Conservation (phyloP, 2,329 filamentous ascomycete genomes). For the Penicillium fuscoglaucum region DNA sequence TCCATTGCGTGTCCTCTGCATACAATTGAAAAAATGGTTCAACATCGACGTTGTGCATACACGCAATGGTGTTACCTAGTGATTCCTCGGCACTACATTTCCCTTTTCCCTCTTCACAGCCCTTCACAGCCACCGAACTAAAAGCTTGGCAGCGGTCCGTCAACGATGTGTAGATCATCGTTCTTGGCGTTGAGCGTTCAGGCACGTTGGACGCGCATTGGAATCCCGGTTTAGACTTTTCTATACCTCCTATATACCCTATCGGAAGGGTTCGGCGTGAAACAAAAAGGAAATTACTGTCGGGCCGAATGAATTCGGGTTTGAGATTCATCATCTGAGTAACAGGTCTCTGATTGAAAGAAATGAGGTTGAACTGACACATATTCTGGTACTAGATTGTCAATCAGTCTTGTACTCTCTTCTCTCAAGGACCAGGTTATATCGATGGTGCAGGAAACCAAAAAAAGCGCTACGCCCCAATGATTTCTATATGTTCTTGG, state of each 20-base stretch:
- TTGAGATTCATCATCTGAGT: constrained; percentile 17
- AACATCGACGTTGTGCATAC: background rate
- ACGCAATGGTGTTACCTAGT: constrained; percentile 9
- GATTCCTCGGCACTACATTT: background rate
- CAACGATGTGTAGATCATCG: constrained; percentile 31
- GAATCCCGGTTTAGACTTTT: constrained; percentile 4
- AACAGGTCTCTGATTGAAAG: constrained; percentile 3
- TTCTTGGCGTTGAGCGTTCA: constrained; percentile 26
- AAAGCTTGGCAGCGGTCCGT: constrained; percentile 37
- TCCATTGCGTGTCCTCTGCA: background rate
- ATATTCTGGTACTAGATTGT: background rate
- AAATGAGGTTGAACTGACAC: background rate
- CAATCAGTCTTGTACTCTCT: constrained; percentile 5
- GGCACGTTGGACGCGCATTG: constrained; percentile 16
- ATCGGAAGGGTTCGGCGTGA: constrained; percentile 3
- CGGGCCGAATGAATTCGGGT: constrained; percentile 17
- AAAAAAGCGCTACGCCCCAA: background rate
- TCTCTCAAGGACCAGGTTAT: background rate
- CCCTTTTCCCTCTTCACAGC: no score
- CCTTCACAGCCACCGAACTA: constrained; percentile 25
- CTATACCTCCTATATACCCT: background rate
- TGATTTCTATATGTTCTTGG: constrained; percentile 15
- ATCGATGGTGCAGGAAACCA: background rate
- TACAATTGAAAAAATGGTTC: background rate
- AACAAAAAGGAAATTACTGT: background rate